Evolutionary conservation across 768 basidiomycete species (phyloP), one percentile per base, ranked within the genome.

Genomic region (Erythrobasidium yunnanense): DNA sequence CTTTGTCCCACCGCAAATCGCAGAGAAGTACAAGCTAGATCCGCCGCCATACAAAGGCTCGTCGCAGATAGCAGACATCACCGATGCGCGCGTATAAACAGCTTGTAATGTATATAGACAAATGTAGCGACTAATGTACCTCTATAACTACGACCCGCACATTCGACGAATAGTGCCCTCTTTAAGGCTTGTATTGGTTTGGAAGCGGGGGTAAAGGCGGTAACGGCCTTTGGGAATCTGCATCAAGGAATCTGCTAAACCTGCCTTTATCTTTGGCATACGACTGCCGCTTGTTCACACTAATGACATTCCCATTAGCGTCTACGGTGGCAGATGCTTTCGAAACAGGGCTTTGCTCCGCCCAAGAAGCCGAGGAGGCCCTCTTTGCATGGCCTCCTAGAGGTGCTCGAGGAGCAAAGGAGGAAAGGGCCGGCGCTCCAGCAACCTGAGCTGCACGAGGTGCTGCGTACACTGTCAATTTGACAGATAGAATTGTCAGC

Each of bases 1-100:
- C 67, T 99, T 99, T 74, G 82, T 97, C 20, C 84, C 91, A 4
- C 86, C 81, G 91, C 92, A 71, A 70, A 85, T 95, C 71, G 86
- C 83, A 60, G 81, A 86, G 70, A 88, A 84, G 73, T 88, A 81
- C 73, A 75, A 83, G 66, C 81, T 97, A 42, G 85, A 92, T 73
- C 77, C 97, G 22, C 91, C 91, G 0, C 75, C 79, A 35, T 96
- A 96, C 76, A 84, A 84, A 25, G 88, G 84, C 0, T 79, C 78
- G 22, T 83, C 84, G 20, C 92, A 93, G 76, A 86, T 95, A 49
- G 88, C 95, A 13, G 90, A 97, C 72, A 77, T 92, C n/a, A 69
- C 71, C 32, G 27, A 32, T 23, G 18, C 34, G 2, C 32, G 33
- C 4, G 60, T 7, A 22, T 33, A 38, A 17, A 45, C 33, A 53